Conservation (phyloP, 306 rosid genomes). For the Acacia crassicarpa region DNA sequence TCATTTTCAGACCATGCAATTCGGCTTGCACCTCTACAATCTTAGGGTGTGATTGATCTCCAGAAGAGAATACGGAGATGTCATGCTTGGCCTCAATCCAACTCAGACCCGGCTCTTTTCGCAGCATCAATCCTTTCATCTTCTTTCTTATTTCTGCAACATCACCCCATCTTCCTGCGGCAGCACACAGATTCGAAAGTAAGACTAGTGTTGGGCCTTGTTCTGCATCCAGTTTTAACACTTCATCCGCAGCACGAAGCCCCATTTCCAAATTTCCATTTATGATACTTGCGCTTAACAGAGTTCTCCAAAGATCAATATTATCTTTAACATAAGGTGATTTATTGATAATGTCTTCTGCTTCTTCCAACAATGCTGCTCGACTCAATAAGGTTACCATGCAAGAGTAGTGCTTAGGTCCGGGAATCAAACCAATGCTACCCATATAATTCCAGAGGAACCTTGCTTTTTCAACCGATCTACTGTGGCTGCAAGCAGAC, state of each 20-base stretch:
- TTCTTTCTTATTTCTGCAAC: slow-evolving; percentile 68
- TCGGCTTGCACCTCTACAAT: slow-evolving; percentile 55
- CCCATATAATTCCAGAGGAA: slow-evolving; percentile 67
- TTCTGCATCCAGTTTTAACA: slow-evolving; percentile 53
- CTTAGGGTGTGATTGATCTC: slow-evolving; percentile 56
- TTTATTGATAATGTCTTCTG: slow-evolving; percentile 55
- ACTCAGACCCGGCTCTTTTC: slow-evolving; percentile 73
- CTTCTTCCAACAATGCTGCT: slow-evolving; percentile 65
- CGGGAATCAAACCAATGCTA: slow-evolving; percentile 55
- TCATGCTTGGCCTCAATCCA: slow-evolving; percentile 73
- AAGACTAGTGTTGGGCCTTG: slow-evolving; percentile 69
- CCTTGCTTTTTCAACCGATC: slow-evolving; percentile 57
- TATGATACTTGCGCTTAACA: slow-evolving; percentile 71
- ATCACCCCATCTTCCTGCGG: slow-evolving; percentile 57
- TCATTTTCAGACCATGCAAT: slow-evolving; percentile 54
- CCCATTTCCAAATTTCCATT: slow-evolving; percentile 65
- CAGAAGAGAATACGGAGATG: slow-evolving; percentile 64
- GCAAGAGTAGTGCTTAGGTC: slow-evolving; percentile 83
- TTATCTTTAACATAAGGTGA: slow-evolving; percentile 61
- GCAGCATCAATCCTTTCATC: slow-evolving; percentile 45
- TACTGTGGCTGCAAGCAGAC: slow-evolving; percentile 74
- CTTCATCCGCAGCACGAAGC: slow-evolving; percentile 63
- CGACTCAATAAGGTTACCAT: slow-evolving; percentile 79
- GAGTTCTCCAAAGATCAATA: slow-evolving; percentile 72
- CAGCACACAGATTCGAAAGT: slow-evolving; percentile 81